Conservation (phyloP, 1,139 yeast genomes). For the Williopsis jadinii region DNA sequence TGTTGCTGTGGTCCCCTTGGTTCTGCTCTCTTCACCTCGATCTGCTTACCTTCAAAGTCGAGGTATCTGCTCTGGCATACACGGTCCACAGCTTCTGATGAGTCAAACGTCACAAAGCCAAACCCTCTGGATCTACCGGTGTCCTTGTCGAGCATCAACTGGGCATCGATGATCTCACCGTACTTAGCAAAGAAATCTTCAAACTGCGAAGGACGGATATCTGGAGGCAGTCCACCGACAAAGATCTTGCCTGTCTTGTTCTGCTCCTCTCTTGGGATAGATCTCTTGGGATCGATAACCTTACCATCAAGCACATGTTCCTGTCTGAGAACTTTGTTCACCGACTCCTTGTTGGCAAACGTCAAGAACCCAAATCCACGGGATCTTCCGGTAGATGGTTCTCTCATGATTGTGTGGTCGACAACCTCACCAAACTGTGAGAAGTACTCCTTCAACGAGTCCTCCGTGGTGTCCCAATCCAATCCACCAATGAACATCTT, state of each 20-base stretch:
- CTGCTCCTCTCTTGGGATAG: slow-evolving; percentile 97
- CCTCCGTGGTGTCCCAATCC: slow-evolving; percentile 98
- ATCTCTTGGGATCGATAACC: slow-evolving; percentile 95
- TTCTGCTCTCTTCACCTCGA: slow-evolving; percentile 98
- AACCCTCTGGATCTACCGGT: slow-evolving; percentile 97
- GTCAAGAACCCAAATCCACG: slow-evolving; percentile 96
- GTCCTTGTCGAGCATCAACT: slow-evolving; percentile 95
- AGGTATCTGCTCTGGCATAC: slow-evolving; percentile 81
- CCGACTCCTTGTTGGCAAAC: slow-evolving; percentile 74
- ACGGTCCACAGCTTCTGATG: slow-evolving; percentile 91
- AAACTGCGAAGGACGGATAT: slow-evolving; percentile 89
- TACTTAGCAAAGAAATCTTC: slow-evolving; percentile 82
- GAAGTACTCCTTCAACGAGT: slow-evolving; percentile 71
- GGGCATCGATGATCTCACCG: slow-evolving; percentile 94
- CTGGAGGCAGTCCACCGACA: slow-evolving; percentile 97
- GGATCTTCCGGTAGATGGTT: slow-evolving; percentile 80
- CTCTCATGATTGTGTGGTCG: slow-evolving; percentile 94
- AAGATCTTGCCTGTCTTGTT: slow-evolving; percentile 96
- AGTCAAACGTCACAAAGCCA: slow-evolving; percentile 94
- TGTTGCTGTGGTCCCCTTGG: slow-evolving; percentile 65
- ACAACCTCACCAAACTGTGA: slow-evolving; percentile 84
- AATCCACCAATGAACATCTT: slow-evolving; percentile 98
- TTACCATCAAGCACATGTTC: slow-evolving; percentile 94
- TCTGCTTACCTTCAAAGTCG: slow-evolving; percentile 79
- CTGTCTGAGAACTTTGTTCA: slow-evolving; percentile 78